Evolutionary conservation across 148 eudicot species (phyloP), one percentile per base, ranked within the genome.

Genomic region (Silene conica): DNA sequence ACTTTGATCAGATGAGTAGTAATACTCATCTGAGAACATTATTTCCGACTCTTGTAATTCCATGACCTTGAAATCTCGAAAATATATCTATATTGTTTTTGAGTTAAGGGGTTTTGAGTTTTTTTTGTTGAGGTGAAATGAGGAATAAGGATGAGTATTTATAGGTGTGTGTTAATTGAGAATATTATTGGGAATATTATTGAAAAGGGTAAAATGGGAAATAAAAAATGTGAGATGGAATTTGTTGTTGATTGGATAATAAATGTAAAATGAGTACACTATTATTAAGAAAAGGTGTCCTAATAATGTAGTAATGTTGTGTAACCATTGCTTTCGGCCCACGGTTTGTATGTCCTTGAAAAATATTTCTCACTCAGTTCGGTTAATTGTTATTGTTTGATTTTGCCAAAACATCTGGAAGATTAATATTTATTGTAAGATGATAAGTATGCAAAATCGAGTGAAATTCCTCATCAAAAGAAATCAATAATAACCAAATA

Each of bases 31-130:
- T 31, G 77, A 82, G 66, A 91, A 87, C n/a, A 87, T 57, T 2
- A 89, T 75, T 0, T 89, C 91, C 1, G 91, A 89, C 81, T 89
- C 93, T 55, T 84, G 84, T 72, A 89, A 87, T 28, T 91, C 91
- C 71, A 84, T 86, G 8, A 82, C 2, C 4, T 38, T 9, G 43
- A 38, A 31, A 31, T 31, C 34, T 31, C 4, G 34, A 31, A 31
- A 1, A 38, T 38, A 10, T 48, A 81, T 83, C 15, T 56, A 8
- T 26, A 5, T 15, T 14, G n/a, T 57, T 2, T n/a, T 28, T 8
- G 16, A 2, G 19, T 41, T 26, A 14, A 23, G 20, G 60, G 18
- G 19, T 15, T 22, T 22, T 10, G 25, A 46, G 10, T 31, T 64
- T 66, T 1, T 41, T 41, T 48, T 48, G 73, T 1, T 16, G 43